Evolutionary conservation across 352 stramenopile genomes (phyloP), one percentile per base, ranked within the genome.

Genomic region (Pythium volutum): DNA sequence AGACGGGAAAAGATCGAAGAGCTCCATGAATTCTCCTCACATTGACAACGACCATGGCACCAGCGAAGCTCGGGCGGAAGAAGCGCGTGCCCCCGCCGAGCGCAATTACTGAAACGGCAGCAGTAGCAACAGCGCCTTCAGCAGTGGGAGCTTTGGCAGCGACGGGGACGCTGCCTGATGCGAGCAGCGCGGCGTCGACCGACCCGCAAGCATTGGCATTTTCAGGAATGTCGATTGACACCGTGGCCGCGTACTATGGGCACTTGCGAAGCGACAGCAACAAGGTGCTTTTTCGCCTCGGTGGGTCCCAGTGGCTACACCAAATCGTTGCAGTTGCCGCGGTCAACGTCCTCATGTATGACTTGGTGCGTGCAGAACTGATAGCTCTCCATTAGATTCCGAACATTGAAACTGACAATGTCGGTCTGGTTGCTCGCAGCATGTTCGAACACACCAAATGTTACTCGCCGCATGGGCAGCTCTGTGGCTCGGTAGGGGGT

Each of bases 311-410:
- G 9, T 74, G 79, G 62, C 20, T 83, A 18, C 69, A 84, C 34
- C 74, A 72, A 49, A 16, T 69, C 14, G 26, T 83, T 25, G 54
- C 52, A 1, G 31, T 84, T 7, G 48, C 59, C 3, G 50, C 85
- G 14, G 59, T 82, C 25, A 81, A 85, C 45, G 51, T 48, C 15
- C 51, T 84, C n/a, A 70, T 85, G 62, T 68, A 71, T 38, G 66
- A 79, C 18, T 27, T 71, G 73, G 78, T 88, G 66, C 20, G 59
- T 43, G 4, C 10, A 18, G n/a, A 12, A 16, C 16, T 42, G 5
- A 20, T 42, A 8, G 11, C 12, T 41, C 2, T 22, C 5, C 41
- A 38, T n/a, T 38, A 27, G 8, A 7, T 20, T 20, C 25, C 27
- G 25, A 27, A 36, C 3, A 4, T 31, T 12, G 27, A 2, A 45